These are phyloP conservation scores for Echinochloa phyllopogon DNA, from an alignment of 176 grass and related monocot genomes.

Conservation along the genomic window DNA sequence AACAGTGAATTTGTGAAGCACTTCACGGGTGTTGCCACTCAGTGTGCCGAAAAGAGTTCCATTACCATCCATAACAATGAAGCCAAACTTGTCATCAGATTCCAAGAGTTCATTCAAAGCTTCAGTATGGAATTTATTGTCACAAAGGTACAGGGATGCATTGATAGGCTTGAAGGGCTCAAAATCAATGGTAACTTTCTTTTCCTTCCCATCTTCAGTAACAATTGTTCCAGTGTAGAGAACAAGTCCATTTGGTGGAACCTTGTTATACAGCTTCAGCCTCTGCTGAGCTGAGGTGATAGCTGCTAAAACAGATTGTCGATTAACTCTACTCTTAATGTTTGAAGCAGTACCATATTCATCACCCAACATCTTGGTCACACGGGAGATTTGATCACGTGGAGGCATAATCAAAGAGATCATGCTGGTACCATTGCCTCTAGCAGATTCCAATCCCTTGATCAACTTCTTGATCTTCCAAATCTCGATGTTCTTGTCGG, in stretches of 20 bases:
- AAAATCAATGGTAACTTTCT: conserved; percentile 83
- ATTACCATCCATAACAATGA: conserved; percentile 86
- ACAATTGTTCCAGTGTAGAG: conserved; percentile 78
- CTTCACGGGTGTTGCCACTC: conserved; percentile 75
- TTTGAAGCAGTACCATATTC: conserved; percentile 84
- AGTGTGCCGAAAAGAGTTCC: conserved; percentile 77
- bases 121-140: conserved; percentile 82
- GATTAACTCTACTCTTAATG: conserved; percentile 74
- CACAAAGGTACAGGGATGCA: conserved; percentile 74
- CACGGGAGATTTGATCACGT: conserved; percentile 70
- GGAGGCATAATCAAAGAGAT: conserved; percentile 84
- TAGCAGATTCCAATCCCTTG: conserved; percentile 74
- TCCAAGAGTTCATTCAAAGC: conserved; percentile 80
- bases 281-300: conserved; percentile 83
- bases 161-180: conserved; percentile 79
- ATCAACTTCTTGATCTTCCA: conserved; percentile 89
- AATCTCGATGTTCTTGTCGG: conserved; percentile 86
- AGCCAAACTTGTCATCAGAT: conserved; percentile 81
- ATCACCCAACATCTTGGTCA: conserved; percentile 81
- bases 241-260: conserved; percentile 73
- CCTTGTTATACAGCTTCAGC: conserved; percentile 81
- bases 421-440: conserved; percentile 84
- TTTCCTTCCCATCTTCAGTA: conserved; percentile 82
- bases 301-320: conserved; percentile 71
- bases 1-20: conserved; percentile 76